A percentile compares a stretch with the other conserved stretches of the same genome.
phyloP scores from a whole-genome alignment of 2,329 filamentous ascomycete species.

The Talaromyces sp. region DNA sequence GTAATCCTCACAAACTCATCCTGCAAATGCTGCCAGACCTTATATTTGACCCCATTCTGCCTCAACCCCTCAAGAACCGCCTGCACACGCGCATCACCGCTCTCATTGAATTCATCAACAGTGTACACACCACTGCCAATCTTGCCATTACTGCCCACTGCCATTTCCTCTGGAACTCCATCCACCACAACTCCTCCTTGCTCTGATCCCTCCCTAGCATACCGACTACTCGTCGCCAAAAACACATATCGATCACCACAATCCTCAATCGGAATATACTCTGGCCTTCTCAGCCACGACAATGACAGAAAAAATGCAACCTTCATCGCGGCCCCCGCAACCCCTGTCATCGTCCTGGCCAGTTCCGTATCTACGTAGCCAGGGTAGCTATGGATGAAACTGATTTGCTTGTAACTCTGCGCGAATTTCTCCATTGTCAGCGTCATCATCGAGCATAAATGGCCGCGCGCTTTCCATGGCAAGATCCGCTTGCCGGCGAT shows the following conservation, averaged over 20 bases:
- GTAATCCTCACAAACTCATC: not conserved
- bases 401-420: slow-evolving; percentile 16
- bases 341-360: slow-evolving; percentile 14
- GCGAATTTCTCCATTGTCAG: slow-evolving; percentile 24
- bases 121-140: slow-evolving; percentile 15
- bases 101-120: slow-evolving; percentile 12
- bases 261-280: slow-evolving; percentile 21
- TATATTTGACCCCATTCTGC: not conserved
- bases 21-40: slow-evolving; percentile 1
- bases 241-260: slow-evolving; percentile 42
- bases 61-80: not conserved
- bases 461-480: slow-evolving; percentile 11
- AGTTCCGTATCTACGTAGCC: slow-evolving; percentile 35
- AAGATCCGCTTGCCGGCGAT: not conserved
- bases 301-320: not conserved
- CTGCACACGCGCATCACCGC: not conserved
- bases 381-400: slow-evolving; percentile 38
- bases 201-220: slow-evolving; percentile 8
- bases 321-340: slow-evolving; percentile 17
- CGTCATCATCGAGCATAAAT: slow-evolving; percentile 37
- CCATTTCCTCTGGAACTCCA: slow-evolving; percentile 4
- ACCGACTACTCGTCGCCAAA: slow-evolving; percentile 27
- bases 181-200: not conserved
- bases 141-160: slow-evolving; percentile 11
- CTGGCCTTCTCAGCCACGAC: not conserved